Conservation (phyloP, 768 basidiomycete species). For the Candolleomyces efflorescens region DNA sequence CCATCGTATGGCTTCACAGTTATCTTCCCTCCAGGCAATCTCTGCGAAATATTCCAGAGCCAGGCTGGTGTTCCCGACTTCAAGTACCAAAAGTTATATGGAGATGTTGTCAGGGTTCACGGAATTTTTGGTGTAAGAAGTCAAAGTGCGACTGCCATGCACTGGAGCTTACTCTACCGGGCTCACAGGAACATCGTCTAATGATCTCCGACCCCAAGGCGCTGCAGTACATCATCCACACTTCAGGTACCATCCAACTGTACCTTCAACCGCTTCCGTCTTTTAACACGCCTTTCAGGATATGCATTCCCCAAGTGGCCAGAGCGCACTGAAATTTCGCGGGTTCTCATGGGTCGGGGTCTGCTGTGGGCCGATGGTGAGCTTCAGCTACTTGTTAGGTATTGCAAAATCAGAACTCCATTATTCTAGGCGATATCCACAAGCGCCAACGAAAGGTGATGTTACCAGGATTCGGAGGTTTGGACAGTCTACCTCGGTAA, state of each 20-base stretch:
- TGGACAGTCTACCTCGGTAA: constrained; percentile 3
- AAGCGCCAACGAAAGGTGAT: constrained; percentile 51
- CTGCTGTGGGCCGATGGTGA: constrained; percentile 52
- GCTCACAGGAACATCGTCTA: constrained; percentile 45
- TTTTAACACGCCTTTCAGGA: constrained; percentile 24
- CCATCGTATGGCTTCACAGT: not conserved
- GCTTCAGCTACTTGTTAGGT: not conserved
- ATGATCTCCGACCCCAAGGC: constrained; percentile 55
- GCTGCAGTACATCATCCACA: constrained; percentile 53
- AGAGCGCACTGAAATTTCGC: constrained; percentile 44
- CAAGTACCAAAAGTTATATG: constrained; percentile 46
- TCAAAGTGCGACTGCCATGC: not conserved
- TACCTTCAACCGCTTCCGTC: constrained; percentile 3
- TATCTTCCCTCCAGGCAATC: constrained; percentile 35
- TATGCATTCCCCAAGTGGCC: constrained; percentile 52
- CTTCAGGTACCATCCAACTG: constrained; percentile 30
- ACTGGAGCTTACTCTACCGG: not conserved
- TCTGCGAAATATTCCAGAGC: constrained; percentile 46
- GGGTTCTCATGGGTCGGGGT: constrained; percentile 48
- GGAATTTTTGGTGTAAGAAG: constrained; percentile 43
- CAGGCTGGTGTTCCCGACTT: constrained; percentile 50
- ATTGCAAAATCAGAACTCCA: not conserved
- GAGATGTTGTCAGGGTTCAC: constrained; percentile 48
- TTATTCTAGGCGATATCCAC: constrained; percentile 37
- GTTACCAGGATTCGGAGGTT: constrained; percentile 52